phyloP scores from a whole-genome alignment of 768 basidiomycete species.

The Pisolithus sp. region DNA sequence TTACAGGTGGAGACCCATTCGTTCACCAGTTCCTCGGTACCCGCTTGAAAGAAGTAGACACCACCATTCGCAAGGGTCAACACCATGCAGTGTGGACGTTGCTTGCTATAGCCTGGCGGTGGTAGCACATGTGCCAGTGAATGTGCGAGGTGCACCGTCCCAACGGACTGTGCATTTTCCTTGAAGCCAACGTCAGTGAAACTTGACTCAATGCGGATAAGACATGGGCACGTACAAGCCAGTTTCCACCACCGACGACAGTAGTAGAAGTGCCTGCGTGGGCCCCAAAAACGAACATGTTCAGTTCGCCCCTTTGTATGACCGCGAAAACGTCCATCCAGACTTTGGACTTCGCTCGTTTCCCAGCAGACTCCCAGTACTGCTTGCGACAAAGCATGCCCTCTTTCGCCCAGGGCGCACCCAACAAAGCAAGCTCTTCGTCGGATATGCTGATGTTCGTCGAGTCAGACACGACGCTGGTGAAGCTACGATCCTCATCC shows the following conservation, averaged over 20 bases:
- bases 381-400: slow-evolving; percentile 93
- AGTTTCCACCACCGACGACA: slow-evolving; percentile 92
- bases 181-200: slow-evolving; percentile 26
- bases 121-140: slow-evolving; percentile 83
- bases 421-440: slow-evolving; percentile 91
- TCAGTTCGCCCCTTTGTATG: slow-evolving; percentile 88
- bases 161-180: slow-evolving; percentile 83
- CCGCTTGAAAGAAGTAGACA: slow-evolving; percentile 98
- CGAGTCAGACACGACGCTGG: slow-evolving; percentile 57
- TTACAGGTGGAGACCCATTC: slow-evolving; percentile 99
- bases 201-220: not conserved
- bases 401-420: slow-evolving; percentile 98
- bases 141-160: slow-evolving; percentile 80
- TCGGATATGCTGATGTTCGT: slow-evolving; percentile 85
- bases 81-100: slow-evolving; percentile 93
- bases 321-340: slow-evolving; percentile 98
- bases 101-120: slow-evolving; percentile 84
- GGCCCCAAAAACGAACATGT: slow-evolving; percentile 93
- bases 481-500: slow-evolving; percentile 66
- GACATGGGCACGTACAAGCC: slow-evolving; percentile 66
- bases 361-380: slow-evolving; percentile 83
- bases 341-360: slow-evolving; percentile 78
- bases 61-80: slow-evolving; percentile 82
- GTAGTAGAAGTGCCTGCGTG: slow-evolving; percentile 52
- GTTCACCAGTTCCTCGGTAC: slow-evolving; percentile 96